Percentiles rank a stretch among this genome's conserved stretches.
Evolutionary conservation across 176 grass and related monocot species (phyloP).

Genomic region (Oryza glumipatula): DNA sequence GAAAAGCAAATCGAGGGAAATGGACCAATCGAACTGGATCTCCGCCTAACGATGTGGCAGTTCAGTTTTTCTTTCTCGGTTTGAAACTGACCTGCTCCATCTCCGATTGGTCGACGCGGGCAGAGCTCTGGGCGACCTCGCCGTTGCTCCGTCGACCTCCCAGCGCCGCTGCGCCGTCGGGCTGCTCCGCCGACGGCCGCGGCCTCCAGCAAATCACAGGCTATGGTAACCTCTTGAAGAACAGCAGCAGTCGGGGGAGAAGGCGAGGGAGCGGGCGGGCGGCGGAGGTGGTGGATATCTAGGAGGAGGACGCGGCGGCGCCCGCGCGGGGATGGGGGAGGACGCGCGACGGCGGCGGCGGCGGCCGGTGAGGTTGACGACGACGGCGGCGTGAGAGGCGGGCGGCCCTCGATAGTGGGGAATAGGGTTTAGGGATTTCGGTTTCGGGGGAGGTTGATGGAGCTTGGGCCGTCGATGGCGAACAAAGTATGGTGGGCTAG

Average conservation of each 20-base stretch:
- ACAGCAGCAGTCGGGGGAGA: not conserved
- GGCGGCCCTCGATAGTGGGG: too few relatives aligned
- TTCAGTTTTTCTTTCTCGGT: not conserved
- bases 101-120: not conserved
- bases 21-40: not conserved
- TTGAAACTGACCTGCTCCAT: slow-evolving; percentile 3
- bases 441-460: too few relatives aligned
- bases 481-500: too few relatives aligned
- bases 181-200: not conserved
- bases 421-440: too few relatives aligned
- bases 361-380: not conserved
- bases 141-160: not conserved
- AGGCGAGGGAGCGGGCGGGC: not conserved
- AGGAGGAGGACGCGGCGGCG: not conserved
- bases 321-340: too few relatives aligned
- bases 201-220: not conserved
- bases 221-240: not conserved
- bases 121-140: not conserved
- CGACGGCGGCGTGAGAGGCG: not conserved
- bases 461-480: too few relatives aligned
- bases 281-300: not conserved
- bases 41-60: not conserved
- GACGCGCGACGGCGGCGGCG: not conserved
- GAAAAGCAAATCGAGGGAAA: too few relatives aligned
- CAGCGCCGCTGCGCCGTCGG: not conserved